Conservation (phyloP, 768 basidiomycete genomes). For the Chalciporus sphaerocephalus region DNA sequence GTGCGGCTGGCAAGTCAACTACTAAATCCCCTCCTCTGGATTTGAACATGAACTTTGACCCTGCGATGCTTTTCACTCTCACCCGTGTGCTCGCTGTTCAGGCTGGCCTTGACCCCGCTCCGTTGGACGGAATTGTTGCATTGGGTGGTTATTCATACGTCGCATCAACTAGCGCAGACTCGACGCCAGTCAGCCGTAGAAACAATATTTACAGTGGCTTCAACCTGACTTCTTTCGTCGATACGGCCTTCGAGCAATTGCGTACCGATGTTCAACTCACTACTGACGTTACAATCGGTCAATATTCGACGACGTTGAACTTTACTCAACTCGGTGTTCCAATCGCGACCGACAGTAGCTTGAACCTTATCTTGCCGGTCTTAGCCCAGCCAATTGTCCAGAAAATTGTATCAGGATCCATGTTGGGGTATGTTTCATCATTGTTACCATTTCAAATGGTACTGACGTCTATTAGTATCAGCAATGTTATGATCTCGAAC, state of each 20-base stretch:
- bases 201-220: conserved; percentile 61
- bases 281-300: conserved; percentile 56
- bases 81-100: conserved; percentile 63
- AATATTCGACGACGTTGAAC: conserved; percentile 55
- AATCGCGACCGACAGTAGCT: conserved; percentile 54
- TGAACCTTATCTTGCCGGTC: conserved; percentile 62
- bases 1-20: conserved; percentile 47
- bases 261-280: conserved; percentile 56
- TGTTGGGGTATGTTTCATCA: conserved; percentile 43
- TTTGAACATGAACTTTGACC: conserved; percentile 65
- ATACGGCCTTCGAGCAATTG: conserved; percentile 62
- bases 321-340: conserved; percentile 56
- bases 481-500: conserved; percentile 57
- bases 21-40: conserved; percentile 55
- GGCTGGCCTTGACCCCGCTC: conserved; percentile 55
- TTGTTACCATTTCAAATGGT: neutral
- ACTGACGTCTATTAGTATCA: conserved; percentile 38
- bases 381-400: conserved; percentile 75
- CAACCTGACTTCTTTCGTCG: conserved; percentile 56
- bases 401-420: conserved; percentile 56
- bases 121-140: conserved; percentile 61
- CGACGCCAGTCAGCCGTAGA: conserved; percentile 33
- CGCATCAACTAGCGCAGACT: conserved; percentile 30
- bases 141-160: conserved; percentile 67
- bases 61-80: conserved; percentile 63